Percentiles rank a stretch among this genome's conserved stretches.
Evolutionary conservation across 176 grass and related monocot genomes (phyloP).

Genomic region (Oryza meyeriana): DNA sequence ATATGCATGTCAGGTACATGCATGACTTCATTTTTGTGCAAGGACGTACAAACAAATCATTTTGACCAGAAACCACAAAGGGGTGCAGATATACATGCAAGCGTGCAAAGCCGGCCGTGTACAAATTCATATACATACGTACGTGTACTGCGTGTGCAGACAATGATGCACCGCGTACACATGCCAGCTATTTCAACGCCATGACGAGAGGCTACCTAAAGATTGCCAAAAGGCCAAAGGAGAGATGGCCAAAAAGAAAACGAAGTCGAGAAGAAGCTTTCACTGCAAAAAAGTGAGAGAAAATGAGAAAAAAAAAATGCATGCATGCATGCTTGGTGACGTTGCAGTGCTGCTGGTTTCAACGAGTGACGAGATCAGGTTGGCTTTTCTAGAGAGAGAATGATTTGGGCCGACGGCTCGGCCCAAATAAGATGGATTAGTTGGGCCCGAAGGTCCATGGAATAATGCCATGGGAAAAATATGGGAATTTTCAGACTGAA

Average conservation of each 20-base stretch:
- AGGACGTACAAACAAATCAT: not conserved
- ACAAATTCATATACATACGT: not conserved
- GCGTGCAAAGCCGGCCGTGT: no score
- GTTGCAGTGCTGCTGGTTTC: not conserved
- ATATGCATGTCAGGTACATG: not conserved
- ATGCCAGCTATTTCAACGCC: not conserved
- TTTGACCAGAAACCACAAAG: not conserved
- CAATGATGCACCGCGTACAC: not conserved
- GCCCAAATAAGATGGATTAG: no score
- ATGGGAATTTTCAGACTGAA: not conserved
- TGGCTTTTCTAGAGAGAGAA: not conserved
- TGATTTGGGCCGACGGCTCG: not conserved
- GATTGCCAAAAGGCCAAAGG: not conserved
- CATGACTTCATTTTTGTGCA: not conserved
- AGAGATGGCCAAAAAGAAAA: not conserved
- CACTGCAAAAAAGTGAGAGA: not conserved
- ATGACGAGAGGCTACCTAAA: not conserved
- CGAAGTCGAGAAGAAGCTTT: not conserved
- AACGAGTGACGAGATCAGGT: not conserved
- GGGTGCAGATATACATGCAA: no score
- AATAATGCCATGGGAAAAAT: not conserved
- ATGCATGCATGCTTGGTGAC: not conserved
- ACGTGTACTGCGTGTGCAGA: not conserved
- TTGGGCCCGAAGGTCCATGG: not conserved
- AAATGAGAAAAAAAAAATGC: not conserved